These are phyloP conservation scores for Perkinsus marinus DNA, from an alignment of 169 alveolate species.

Conservation along the genomic window DNA sequence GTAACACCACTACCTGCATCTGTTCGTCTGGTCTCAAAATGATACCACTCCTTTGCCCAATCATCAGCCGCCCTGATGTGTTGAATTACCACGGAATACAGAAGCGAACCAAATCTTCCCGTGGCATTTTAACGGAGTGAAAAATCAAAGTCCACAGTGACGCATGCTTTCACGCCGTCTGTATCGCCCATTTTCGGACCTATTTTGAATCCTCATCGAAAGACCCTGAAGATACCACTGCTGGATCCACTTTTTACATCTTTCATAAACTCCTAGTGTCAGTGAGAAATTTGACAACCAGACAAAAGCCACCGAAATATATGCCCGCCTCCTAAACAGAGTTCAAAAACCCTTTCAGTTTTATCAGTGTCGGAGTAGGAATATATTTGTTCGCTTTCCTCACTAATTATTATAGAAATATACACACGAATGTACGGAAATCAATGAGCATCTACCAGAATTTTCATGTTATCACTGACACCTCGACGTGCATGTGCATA, in stretches of 20 bases:
- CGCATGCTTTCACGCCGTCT: neutral
- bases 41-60: neutral
- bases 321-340: neutral
- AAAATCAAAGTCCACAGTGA: neutral
- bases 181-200: neutral
- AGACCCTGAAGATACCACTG: neutral
- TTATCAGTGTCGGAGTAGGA: too few relatives aligned
- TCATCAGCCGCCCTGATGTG: neutral
- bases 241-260: too few relatives aligned
- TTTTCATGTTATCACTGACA: too few relatives aligned
- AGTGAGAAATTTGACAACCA: too few relatives aligned
- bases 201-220: neutral
- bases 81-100: too few relatives aligned
- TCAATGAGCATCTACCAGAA: too few relatives aligned
- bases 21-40: neutral
- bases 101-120: neutral
- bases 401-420: too few relatives aligned
- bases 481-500: too few relatives aligned
- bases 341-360: neutral
- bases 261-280: neutral
- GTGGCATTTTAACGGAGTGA: neutral
- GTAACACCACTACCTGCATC: neutral
- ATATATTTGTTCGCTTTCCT: too few relatives aligned
- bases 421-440: too few relatives aligned
- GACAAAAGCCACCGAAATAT: neutral